Base-by-base conservation (phyloP, 2,329 filamentous ascomycete genomes). In the Cladosporium sp. region DNA sequence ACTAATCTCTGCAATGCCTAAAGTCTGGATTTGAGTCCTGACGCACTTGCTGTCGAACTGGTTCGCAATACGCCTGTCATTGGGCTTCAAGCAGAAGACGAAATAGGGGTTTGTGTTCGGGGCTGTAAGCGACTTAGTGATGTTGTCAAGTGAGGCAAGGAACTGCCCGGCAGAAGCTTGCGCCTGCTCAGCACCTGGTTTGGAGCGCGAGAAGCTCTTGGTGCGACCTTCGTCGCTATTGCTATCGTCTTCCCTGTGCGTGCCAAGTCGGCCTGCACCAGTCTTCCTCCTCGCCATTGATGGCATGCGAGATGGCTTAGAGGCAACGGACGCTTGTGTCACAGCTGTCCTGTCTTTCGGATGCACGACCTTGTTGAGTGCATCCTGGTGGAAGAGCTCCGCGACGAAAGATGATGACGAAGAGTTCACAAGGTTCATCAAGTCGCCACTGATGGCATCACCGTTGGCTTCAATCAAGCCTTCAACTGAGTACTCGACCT, bases 31-130 rank as follows among this genome's bases (percentile, higher is more conserved):
- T 71, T 99, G 94, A 10, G 89, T 90, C 3, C 94, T 87, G 20
- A 99, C 94, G 71, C 94, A 99, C 74, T 97, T 97, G 82, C 91
- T 97, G 73, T 99, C 94, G 66, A 97, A 99, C 69, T 99, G 94
- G 65, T 99, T 99, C 61, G 94, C 93, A 64, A 99, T 99, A 50
- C 94, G 86, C 54, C 94, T 84, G 71, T 99, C 94, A 66, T 99
- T 99, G 20, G 94, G 93, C 75, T 99, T 99, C 62, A 99, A 76
- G 69, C 94, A 99, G 74, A 99, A 97, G 44, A 99, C 84, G 66
- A 97, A 97, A 74, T 99, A 99, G 0, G 89, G 84, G 68, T 99
- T 99, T 10, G 91, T 89, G 68, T 91, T 90, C 3, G 87, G 83
- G 2, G 89, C 85, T 2, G 85, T 88, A 44, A 99, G 79, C 2